Evolutionary conservation across 306 rosid species (phyloP), one percentile per base, ranked within the genome.

Genomic region (Pterocarpus santalinus): DNA sequence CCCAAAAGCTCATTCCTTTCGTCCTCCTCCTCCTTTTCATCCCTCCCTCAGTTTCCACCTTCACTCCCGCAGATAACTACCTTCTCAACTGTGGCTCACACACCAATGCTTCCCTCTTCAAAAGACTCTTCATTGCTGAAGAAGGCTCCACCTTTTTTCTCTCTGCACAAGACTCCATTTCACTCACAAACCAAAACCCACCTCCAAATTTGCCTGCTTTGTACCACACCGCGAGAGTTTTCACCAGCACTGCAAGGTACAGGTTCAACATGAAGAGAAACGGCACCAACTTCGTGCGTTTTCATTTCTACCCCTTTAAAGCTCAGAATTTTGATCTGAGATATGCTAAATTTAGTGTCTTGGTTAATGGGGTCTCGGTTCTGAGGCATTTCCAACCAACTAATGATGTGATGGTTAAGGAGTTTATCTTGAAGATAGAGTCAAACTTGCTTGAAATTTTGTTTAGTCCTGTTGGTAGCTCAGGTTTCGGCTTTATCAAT

Each of bases 51-150:
- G n/a, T 83, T 78, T 81, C 89, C 28, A 78, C 88, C 38, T 92
- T 96, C 85, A 82, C 81, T 82, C 98, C 98, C 55, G 32, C 38
- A 39, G 98, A 96, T 53, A 88, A 90, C 82, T 90, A 84, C 77
- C 94, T 96, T 8, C 76, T 96, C 86, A 96, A 81, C 84, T 93
- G 97, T 81, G 98, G 99, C 78, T 88, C 98, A 35, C 62, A 82
- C 73, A 76, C 61, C 85, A 94, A 92, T 86, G 73, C 73, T 76
- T 79, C 94, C 6, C 72, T 79, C 83, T 84, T 83, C 85, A 86
- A 84, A 82, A 82, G 94, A 34, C 41, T 82, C 81, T 96, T 96
- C 83, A 12, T 64, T 12, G 85, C 86, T 14, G 97, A 93, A 78
- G 84, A 92, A 78, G 84, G 86, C 16, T 80, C 86, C 47, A 87